Evolutionary conservation across 345 rosid genomes (phyloP).

Genomic region (Geranium brycei): DNA sequence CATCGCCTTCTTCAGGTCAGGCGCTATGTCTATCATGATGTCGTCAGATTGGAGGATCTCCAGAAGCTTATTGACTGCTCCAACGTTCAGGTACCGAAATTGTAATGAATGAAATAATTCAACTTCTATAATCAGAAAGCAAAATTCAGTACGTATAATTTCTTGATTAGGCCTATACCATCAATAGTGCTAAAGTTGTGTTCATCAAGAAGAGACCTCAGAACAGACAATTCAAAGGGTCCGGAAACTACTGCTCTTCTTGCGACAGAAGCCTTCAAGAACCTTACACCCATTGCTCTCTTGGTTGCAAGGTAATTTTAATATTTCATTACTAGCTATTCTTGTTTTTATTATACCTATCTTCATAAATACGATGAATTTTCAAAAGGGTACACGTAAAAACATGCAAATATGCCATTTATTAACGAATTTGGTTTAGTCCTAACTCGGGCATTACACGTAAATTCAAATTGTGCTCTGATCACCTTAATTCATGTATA

Average conservation of each 20-base stretch:
- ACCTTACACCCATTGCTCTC: slow-evolving; percentile 83
- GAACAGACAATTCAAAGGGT: slow-evolving; percentile 82
- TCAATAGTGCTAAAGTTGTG: slow-evolving; percentile 88
- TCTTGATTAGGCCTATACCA: slow-evolving; percentile 59
- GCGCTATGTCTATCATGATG: slow-evolving; percentile 91
- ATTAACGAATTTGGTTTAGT: no score
- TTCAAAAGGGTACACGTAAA: no score
- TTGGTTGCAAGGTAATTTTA: slow-evolving; percentile 70
- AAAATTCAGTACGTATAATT: neutral
- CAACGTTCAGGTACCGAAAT: slow-evolving; percentile 55
- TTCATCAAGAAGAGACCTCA: slow-evolving; percentile 96
- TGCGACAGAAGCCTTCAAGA: slow-evolving; percentile 95
- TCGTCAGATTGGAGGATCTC: slow-evolving; percentile 87
- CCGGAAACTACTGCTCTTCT: slow-evolving; percentile 81
- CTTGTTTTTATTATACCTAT: neutral
- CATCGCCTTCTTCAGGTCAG: slow-evolving; percentile 92
- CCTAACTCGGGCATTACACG: no score
- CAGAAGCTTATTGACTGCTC: slow-evolving; percentile 87
- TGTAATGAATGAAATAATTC: neutral
- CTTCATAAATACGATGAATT: neutral
- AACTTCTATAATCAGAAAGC: neutral
- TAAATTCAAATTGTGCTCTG: no score
- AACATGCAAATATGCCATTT: no score
- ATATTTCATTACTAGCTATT: neutral
- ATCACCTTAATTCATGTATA: no score